Percentiles rank a stretch among this genome's conserved stretches.
Conservation (phyloP, 2,329 filamentous ascomycete species). For the Beauveria rudraprayagi region DNA sequence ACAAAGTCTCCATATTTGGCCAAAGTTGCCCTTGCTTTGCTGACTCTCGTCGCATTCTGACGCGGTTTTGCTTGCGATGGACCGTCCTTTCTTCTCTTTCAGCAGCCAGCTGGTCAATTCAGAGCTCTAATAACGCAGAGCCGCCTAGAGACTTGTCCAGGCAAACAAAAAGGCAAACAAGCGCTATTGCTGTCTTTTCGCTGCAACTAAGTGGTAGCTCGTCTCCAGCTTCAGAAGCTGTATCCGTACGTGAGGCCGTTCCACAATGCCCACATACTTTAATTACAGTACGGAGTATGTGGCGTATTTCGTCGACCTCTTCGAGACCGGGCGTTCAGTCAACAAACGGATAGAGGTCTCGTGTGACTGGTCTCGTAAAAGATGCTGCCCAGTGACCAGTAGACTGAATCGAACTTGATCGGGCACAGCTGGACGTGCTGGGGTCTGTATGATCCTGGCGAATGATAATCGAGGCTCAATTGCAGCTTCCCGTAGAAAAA, state of each 20-base stretch:
- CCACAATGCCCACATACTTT: constrained; percentile 7
- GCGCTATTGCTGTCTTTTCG: background rate
- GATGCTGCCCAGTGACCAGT: background rate
- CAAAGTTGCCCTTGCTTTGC: background rate
- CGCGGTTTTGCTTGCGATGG: background rate
- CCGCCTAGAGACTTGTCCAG: background rate
- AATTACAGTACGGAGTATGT: constrained; percentile 1
- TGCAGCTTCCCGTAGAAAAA: constrained; percentile 1
- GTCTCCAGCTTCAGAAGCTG: background rate
- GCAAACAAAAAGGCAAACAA: background rate
- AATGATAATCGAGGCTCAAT: constrained; percentile 8
- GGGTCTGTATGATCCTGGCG: constrained; percentile 5
- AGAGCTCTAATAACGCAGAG: background rate
- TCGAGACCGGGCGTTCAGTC: background rate
- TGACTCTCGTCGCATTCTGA: background rate
- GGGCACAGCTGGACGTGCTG: background rate
- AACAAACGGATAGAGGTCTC: background rate
- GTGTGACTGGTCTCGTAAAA: background rate
- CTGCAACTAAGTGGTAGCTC: background rate
- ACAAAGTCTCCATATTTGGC: constrained; percentile 6
- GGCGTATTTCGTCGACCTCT: background rate
- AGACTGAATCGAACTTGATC: constrained; percentile 2
- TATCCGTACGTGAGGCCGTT: background rate
- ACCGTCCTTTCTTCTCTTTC: background rate
- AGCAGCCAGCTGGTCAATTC: background rate